A percentile compares a stretch with the other conserved stretches of the same genome.
phyloP scores from a whole-genome alignment of 2,329 filamentous ascomycete species.

The Colletotrichum euphorbiae region DNA sequence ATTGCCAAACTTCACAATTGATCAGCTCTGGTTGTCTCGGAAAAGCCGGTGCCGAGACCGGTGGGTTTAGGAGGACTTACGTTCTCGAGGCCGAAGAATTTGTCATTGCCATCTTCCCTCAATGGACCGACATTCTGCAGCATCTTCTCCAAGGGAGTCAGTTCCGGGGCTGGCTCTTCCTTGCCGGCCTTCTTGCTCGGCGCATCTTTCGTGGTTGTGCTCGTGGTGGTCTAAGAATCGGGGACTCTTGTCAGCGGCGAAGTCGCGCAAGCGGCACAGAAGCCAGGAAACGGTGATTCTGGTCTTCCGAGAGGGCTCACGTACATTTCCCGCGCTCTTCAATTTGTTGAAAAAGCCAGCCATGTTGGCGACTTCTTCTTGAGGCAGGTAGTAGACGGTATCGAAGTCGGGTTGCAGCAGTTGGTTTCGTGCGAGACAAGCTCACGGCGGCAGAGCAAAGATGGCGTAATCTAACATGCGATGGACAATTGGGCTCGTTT shows the following conservation, averaged over 20 bases:
- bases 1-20: slow-evolving; percentile 83
- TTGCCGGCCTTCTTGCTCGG: slow-evolving; percentile 68
- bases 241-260: slow-evolving; percentile 43
- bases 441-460: slow-evolving; percentile 43
- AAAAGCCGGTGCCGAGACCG: slow-evolving; percentile 24
- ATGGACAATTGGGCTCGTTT: slow-evolving; percentile 28
- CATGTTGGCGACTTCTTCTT: slow-evolving; percentile 53
- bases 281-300: background rate
- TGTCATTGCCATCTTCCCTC: slow-evolving; percentile 90
- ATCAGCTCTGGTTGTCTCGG: slow-evolving; percentile 46
- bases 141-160: slow-evolving; percentile 77
- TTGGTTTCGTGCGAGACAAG: slow-evolving; percentile 48
- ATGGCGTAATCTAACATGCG: slow-evolving; percentile 28
- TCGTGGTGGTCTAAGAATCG: slow-evolving; percentile 56
- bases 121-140: slow-evolving; percentile 84
- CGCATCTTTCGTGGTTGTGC: slow-evolving; percentile 58
- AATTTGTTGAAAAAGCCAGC: slow-evolving; percentile 70
- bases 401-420: background rate
- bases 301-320: slow-evolving; percentile 46
- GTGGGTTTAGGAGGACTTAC: slow-evolving; percentile 65
- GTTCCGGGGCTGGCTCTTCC: slow-evolving; percentile 67
- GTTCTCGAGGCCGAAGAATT: slow-evolving; percentile 98
- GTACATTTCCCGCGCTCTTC: slow-evolving; percentile 66
- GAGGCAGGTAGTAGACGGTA: slow-evolving; percentile 18
- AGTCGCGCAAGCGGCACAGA: slow-evolving; percentile 20